Percentiles rank a stretch among this genome's conserved stretches.
Evolutionary conservation across 2,329 filamentous ascomycete species (phyloP).

Genomic region (Alternaria sp.): DNA sequence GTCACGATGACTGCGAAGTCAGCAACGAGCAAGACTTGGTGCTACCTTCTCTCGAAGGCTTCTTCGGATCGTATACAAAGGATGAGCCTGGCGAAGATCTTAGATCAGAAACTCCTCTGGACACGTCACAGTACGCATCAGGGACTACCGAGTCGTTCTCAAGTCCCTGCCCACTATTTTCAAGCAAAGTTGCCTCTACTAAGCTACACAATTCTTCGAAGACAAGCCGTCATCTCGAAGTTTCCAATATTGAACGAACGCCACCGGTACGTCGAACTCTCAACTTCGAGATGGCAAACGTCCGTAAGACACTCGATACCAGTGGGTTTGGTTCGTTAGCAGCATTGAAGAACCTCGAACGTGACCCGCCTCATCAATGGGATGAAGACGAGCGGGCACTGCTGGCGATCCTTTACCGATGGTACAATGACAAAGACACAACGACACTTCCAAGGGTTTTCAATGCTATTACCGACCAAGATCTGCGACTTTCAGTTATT

Average conservation of each 20-base stretch:
- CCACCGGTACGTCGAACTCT: background rate
- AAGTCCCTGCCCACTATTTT: background rate
- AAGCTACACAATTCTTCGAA: background rate
- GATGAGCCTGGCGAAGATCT: background rate
- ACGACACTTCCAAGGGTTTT: slow-evolving; percentile 11
- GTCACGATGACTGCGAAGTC: background rate
- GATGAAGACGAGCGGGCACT: slow-evolving; percentile 16
- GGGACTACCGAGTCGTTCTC: background rate
- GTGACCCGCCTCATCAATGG: slow-evolving; percentile 7
- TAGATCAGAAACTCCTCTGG: background rate
- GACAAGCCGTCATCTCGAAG: background rate
- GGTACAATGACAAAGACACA: background rate
- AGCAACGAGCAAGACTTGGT: background rate
- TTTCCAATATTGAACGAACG: fast-evolving
- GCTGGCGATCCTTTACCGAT: slow-evolving; percentile 16
- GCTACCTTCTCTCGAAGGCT: background rate
- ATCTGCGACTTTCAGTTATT: background rate
- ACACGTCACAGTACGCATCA: background rate
- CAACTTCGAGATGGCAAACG: background rate
- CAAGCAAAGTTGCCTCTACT: too few relatives aligned
- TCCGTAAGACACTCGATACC: background rate
- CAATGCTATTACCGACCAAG: slow-evolving; percentile 16
- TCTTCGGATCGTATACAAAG: background rate
- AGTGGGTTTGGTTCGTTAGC: background rate
- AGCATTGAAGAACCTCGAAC: background rate